These are phyloP conservation scores for Emmonsia crescens DNA, from an alignment of 2,329 filamentous ascomycete genomes.

Conservation along the genomic window DNA sequence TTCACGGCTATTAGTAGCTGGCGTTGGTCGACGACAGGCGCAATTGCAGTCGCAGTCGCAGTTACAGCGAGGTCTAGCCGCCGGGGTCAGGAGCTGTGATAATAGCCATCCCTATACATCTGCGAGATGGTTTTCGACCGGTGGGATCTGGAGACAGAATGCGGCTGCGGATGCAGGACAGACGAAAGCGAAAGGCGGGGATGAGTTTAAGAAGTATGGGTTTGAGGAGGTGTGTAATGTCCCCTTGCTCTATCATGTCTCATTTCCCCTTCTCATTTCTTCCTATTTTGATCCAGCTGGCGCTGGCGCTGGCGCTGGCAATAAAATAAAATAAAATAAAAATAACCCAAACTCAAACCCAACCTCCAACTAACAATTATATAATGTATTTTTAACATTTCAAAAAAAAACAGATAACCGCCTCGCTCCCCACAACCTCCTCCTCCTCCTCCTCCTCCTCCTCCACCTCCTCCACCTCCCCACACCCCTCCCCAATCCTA, in stretches of 20 bases:
- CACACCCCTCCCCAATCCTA: constrained; percentile 25
- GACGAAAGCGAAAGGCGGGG: background rate
- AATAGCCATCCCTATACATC: too few relatives aligned
- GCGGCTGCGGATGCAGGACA: background rate
- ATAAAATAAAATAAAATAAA: too few relatives aligned
- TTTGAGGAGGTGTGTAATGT: constrained; percentile 13
- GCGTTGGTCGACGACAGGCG: background rate
- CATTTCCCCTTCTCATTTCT: too few relatives aligned
- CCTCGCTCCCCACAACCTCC: constrained; percentile 24
- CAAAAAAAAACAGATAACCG: constrained; percentile 28
- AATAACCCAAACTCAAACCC: background rate
- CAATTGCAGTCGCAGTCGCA: background rate
- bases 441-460: constrained; percentile 24
- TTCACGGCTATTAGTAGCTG: background rate
- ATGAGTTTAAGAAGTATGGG: constrained; percentile 11
- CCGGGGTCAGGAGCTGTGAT: background rate
- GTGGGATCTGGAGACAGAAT: background rate
- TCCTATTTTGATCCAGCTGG: too few relatives aligned
- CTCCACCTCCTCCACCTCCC: constrained; percentile 21
- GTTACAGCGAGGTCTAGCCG: background rate
- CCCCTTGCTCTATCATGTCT: too few relatives aligned
- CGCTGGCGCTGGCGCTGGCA: too few relatives aligned
- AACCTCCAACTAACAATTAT: background rate
- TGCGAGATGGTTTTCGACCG: background rate
- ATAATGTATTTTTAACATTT: too few relatives aligned